Evolutionary conservation across 1,284 basidiomycete genomes (phyloP), one percentile per base, ranked within the genome.

Genomic region (Porogramme epimiltina): DNA sequence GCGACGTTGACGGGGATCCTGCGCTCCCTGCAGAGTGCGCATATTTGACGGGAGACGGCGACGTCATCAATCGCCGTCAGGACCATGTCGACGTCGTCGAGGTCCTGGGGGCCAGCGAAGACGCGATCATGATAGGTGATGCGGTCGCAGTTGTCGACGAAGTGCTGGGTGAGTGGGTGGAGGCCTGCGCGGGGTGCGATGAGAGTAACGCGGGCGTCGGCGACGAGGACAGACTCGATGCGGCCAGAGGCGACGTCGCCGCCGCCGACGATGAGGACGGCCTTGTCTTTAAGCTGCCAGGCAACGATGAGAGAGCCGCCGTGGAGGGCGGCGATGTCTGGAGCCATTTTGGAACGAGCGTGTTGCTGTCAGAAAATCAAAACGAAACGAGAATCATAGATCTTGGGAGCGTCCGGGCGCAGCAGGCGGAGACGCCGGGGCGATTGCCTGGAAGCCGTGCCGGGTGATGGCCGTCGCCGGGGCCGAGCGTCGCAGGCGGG

Each of bases 1-100:
- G 97, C 96, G 52, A 95, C 94, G 71, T 99, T 99, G 56, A 97
- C 89, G 3, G 94, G 93, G 46, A 98, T 89, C 47, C 78, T 81
- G 40, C 73, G 78, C 25, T 78, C 74, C 45, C 93, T 77, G 64
- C 90, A 90, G 59, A 89, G 76, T 13, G 79, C 69, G 65, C 85
- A 92, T 48, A 98, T 94, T 45, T 73, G 73, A 57, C 78, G 82
- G 37, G 87, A 92, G 47, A 85, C 76, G 0, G 78, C 74, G 50
- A 87, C 82, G 68, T 97, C 89, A 74, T 98, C 95, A 45, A 98
- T 87, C 13, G 96, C 96, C 2, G 94, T 96, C 47, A 98, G 83
- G 42, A 97, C 93, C 88, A 99, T 91, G 70, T 95, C 91, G 60
- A 84, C 84, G 47, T 77, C 80, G 18, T 75, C 70, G 41, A 89